Evolutionary conservation across 208 protist species (phyloP).

Genomic region (Leishmania guyanensis): DNA sequence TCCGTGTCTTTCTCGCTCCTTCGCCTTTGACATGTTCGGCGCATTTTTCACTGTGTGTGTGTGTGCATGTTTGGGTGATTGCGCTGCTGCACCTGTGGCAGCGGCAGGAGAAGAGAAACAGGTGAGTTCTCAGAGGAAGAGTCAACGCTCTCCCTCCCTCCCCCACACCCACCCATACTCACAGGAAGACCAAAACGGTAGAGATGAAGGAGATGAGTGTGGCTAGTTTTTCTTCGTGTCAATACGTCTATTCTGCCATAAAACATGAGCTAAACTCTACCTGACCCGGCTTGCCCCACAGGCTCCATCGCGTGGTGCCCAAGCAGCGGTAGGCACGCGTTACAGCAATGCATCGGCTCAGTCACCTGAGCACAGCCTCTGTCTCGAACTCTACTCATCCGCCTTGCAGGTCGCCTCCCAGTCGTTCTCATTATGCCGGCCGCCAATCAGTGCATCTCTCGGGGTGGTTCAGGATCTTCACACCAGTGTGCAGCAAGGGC

Average conservation of each 20-base stretch:
- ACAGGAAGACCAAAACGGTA: neutral
- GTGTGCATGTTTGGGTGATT: conserved; percentile 13
- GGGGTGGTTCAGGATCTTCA: neutral
- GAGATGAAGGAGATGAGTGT: neutral
- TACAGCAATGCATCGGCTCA: neutral
- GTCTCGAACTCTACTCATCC: neutral
- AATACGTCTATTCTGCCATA: neutral
- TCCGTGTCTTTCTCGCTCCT: neutral
- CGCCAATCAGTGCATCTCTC: neutral
- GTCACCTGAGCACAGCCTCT: neutral
- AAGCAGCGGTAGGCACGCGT: neutral
- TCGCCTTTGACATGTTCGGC: neutral
- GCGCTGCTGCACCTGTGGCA: neutral
- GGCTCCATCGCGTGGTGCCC: neutral
- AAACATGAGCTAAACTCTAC: neutral
- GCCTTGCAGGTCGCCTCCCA: neutral
- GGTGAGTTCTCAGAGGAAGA: neutral
- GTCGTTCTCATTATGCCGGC: neutral
- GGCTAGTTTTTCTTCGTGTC: neutral
- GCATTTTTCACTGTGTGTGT: conserved; percentile 1
- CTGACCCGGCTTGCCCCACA: neutral
- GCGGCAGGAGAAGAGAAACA: neutral
- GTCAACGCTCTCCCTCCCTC: neutral
- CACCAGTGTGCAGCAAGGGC: neutral
- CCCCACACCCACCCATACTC: neutral